These are phyloP conservation scores for Spathaspora gorwiae DNA, from an alignment of 805 yeast genomes.

Conservation along the genomic window DNA sequence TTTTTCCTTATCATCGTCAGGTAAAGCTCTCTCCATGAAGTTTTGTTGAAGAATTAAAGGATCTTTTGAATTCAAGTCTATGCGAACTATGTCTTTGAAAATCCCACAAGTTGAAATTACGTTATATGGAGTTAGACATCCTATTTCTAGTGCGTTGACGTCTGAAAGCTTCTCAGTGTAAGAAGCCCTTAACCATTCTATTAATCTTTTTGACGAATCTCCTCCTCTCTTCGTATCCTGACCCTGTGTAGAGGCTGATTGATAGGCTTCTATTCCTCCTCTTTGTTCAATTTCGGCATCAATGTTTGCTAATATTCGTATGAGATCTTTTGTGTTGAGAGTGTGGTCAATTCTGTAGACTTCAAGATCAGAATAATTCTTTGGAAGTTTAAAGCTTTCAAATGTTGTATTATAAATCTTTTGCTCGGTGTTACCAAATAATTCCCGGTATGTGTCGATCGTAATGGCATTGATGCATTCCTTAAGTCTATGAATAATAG, in stretches of 20 bases:
- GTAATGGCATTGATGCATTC: slow-evolving; percentile 18
- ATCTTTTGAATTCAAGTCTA: slow-evolving; percentile 79
- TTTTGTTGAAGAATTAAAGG: slow-evolving; percentile 72
- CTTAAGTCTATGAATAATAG: slow-evolving; percentile 31
- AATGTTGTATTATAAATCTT: neutral
- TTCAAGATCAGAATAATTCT: slow-evolving; percentile 8
- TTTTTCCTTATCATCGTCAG: slow-evolving; percentile 38
- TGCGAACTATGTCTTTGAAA: slow-evolving; percentile 51
- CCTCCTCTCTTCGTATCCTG: slow-evolving; percentile 80
- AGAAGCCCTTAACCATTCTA: slow-evolving; percentile 56
- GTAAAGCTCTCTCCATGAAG: slow-evolving; percentile 73
- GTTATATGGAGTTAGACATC: slow-evolving; percentile 69
- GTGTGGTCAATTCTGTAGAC: slow-evolving; percentile 16
- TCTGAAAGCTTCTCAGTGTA: slow-evolving; percentile 4
- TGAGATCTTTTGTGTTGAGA: slow-evolving; percentile 12
- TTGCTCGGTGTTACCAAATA: neutral
- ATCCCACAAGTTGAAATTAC: slow-evolving; percentile 55
- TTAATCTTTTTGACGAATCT: slow-evolving; percentile 77
- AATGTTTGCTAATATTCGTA: slow-evolving; percentile 44
- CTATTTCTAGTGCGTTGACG: slow-evolving; percentile 68
- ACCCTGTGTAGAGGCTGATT: slow-evolving; percentile 80
- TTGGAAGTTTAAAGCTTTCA: neutral
- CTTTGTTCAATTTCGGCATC: slow-evolving; percentile 56
- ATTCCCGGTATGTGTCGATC: slow-evolving; percentile 12
- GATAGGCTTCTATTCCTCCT: slow-evolving; percentile 81